Base-by-base conservation (phyloP, 2,329 filamentous ascomycete genomes). In the Dissoconium aciculare region DNA sequence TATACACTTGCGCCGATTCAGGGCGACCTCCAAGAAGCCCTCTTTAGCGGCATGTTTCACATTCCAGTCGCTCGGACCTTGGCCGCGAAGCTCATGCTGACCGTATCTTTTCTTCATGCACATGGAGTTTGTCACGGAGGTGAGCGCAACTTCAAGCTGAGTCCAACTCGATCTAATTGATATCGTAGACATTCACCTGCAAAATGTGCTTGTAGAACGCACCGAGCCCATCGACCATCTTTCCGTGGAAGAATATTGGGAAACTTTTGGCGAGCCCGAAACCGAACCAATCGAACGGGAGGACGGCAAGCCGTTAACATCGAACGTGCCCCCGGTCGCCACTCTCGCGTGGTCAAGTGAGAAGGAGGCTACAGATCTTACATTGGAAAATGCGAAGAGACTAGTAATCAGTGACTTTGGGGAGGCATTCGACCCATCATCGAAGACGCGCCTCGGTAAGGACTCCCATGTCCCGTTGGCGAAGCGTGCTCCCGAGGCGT, bases 11-110 rank as follows among this genome's bases (percentile, higher is more conserved):
- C 27, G 3, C 27, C 14, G 13, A 16, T 16, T 4, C 27, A 28
- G 11, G 13, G 27, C 5, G 11, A 28, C 17, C 27, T 28, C 3
- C 8, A n/a, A n/a, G 19, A 23, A n/a, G 8, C 19, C 8, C 8
- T 8, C 19, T 23, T 23, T n/a, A 23, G 19, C 19, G 8, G n/a
- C 8, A 8, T 8, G 8, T 23, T 23, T n/a, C n/a, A 23, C n/a
- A 23, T 23, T 23, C 19, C 19, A 23, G n/a, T 23, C n/a, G 19
- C 19, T n/a, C 19, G 19, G 19, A n/a, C 19, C 19, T 23, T 23
- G 19, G 19, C 19, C 8, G 19, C 19, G 19, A 23, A 23, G n/a
- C 19, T 23, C n/a, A n/a, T 23, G 8, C n/a, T 23, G 19, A n/a
- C 19, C 19, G 19, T 23, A 8, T 8, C 19, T n/a, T 23, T 8